Percentiles rank a stretch among this genome's conserved stretches.
phyloP scores from a whole-genome alignment of 176 grass and related monocot species.

The Lolium perenne region DNA sequence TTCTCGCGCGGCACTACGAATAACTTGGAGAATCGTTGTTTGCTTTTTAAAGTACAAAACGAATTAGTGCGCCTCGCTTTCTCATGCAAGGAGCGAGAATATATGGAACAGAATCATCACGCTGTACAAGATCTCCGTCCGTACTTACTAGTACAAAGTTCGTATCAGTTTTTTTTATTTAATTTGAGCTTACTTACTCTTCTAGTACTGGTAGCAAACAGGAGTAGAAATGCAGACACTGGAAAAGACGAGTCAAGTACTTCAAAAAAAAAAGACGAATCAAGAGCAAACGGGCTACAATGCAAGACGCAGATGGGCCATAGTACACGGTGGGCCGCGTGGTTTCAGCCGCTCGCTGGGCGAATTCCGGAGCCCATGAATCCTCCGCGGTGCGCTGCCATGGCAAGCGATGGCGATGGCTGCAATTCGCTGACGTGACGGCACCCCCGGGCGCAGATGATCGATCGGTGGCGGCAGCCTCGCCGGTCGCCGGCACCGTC shows the following conservation, averaged over 20 bases:
- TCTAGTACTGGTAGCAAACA: too few relatives aligned
- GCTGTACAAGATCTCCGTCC: too few relatives aligned
- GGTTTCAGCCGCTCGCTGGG: background rate
- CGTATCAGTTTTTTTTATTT: too few relatives aligned
- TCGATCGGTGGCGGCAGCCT: background rate
- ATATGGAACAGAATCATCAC: background rate
- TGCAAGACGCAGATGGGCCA: background rate
- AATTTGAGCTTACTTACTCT: too few relatives aligned
- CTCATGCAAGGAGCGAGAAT: background rate
- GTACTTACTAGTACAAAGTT: too few relatives aligned
- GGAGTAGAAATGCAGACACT: too few relatives aligned
- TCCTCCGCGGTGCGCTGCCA: background rate
- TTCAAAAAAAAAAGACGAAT: too few relatives aligned
- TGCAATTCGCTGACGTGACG: constrained; percentile 24
- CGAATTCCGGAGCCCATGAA: background rate
- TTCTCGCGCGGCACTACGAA: constrained; percentile 10
- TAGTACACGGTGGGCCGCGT: background rate
- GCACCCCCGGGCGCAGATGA: background rate
- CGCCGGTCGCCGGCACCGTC: constrained; percentile 29
- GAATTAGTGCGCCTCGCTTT: constrained; percentile 6
- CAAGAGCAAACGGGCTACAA: too few relatives aligned
- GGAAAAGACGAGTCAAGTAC: too few relatives aligned
- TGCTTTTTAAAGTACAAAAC: background rate
- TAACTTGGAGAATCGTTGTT: background rate
- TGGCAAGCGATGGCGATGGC: background rate